Evolutionary conservation across 192 early-diverging fungal species (phyloP), one percentile per base, ranked within the genome.

Genomic region (Dimargaris xerosporica): DNA sequence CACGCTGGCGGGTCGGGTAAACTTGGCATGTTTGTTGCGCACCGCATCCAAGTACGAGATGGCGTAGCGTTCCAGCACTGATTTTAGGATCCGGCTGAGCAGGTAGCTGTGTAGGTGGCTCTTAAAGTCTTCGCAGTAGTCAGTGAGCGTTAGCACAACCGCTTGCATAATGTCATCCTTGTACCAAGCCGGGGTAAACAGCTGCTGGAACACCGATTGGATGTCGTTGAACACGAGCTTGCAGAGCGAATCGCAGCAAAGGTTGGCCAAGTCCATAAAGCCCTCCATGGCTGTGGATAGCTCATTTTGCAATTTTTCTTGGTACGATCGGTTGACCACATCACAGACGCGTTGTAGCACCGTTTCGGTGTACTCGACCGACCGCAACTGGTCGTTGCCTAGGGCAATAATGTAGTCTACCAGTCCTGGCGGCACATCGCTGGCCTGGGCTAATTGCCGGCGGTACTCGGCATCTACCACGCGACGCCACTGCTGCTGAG

Each of bases 401-500:
- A 96, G 79, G 1, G 96, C 94, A 74, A 94, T 89, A 0, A 91
- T 84, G 70, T 99, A 99, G 64, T 99, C 96, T 3, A 90, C 86
- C 64, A 99, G 74, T 10, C 94, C 94, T 64, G 82, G 81, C 7
- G 85, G 81, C n/a, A 83, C 76, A 13, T 89, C 87, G 16, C 79
- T 79, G 0, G 86, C 81, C 44, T 84, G 75, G 3, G 91, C 85
- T 19, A 86, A 70, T 65, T 94, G 91, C 68, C 83, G 88, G 23
- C 76, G 69, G 68, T 85, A 78, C 69, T 99, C 96, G 13, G 65
- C 55, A 6, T 85, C 78, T 26, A 94, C 63, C 26, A 95, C 67
- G 42, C 79, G 76, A 47, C 80, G 83, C 93, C 94, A 99, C 29
- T 84, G 80, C 62, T 79, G 75, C 66, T 92, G 87, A 28, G 87